phyloP scores from a whole-genome alignment of 169 alveolate genomes.

The Cryptosporidium andersoni region DNA sequence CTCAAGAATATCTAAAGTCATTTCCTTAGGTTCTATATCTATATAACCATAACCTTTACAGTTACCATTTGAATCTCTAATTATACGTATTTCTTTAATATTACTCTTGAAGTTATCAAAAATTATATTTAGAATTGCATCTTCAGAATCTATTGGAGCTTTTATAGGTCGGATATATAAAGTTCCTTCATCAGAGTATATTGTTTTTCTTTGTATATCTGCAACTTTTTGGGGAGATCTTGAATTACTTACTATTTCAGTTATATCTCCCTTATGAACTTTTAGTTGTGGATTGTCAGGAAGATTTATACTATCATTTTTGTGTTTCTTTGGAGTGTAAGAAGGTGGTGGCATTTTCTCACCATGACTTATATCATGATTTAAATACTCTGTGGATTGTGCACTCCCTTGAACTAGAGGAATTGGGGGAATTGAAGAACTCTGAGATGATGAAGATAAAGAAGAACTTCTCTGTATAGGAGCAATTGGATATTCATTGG shows the following conservation, averaged over 20 bases:
- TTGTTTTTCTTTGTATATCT: neutral
- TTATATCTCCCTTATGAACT: conserved; percentile 9
- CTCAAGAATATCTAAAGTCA: conserved; percentile 25
- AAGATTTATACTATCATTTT: neutral
- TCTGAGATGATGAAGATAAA: conserved; percentile 25
- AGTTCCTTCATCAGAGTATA: neutral
- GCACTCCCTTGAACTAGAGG: neutral
- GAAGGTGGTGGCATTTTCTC: conserved; percentile 24
- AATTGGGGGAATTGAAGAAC: conserved; percentile 29
- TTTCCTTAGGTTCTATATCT: conserved; percentile 66
- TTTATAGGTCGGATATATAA: conserved; percentile 34
- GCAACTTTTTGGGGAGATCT: neutral
- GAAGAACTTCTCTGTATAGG: conserved; percentile 4
- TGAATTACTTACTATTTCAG: neutral
- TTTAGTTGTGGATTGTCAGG: neutral
- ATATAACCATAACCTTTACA: conserved; percentile 77
- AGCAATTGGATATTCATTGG: neutral
- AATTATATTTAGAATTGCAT: conserved; percentile 13
- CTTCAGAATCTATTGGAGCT: conserved; percentile 60
- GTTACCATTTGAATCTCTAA: conserved; percentile 47
- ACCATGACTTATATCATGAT: no score
- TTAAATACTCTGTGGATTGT: no score
- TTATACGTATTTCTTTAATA: conserved; percentile 70
- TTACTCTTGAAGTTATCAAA: conserved; percentile 20
- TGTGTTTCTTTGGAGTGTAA: conserved; percentile 10